Conservation (phyloP, 225 moss, liverwort and hornwort genomes). For the Ulota crispa region DNA sequence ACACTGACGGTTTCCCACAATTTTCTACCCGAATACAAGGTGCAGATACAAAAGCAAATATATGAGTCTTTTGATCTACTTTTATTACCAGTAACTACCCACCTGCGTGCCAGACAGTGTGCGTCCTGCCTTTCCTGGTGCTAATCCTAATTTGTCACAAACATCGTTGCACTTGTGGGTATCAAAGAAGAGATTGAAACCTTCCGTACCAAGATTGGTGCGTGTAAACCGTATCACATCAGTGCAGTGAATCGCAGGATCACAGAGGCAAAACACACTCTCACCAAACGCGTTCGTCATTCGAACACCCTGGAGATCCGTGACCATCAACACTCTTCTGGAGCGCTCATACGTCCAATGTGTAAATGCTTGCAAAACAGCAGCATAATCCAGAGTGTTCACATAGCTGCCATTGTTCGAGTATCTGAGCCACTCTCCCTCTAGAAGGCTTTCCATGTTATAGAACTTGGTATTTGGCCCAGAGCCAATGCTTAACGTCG, state of each 20-base stretch:
- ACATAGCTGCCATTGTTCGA: conserved; percentile 90
- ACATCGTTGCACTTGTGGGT: conserved; percentile 63
- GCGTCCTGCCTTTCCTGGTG: conserved; percentile 42
- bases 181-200: conserved; percentile 60
- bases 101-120: conserved; percentile 49
- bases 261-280: conserved; percentile 81
- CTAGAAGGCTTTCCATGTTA: conserved; percentile 85
- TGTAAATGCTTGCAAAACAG: conserved; percentile 85
- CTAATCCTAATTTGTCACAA: conserved; percentile 44
- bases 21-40: not conserved
- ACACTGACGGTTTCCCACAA: not conserved
- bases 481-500: conserved; percentile 70
- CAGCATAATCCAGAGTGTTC: conserved; percentile 88
- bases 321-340: conserved; percentile 81
- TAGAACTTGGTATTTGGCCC: conserved; percentile 51
- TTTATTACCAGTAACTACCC: conserved; percentile 41
- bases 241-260: conserved; percentile 91
- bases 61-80: not conserved
- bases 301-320: conserved; percentile 87
- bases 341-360: conserved; percentile 96
- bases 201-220: conserved; percentile 51
- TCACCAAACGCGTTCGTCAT: conserved; percentile 54
- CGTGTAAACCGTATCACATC: conserved; percentile 73
- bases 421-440: conserved; percentile 87
- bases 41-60: conserved; percentile 1